Percentiles rank a stretch among this genome's conserved stretches.
These are phyloP conservation scores for Xylaria sp. DNA, from an alignment of 2,329 filamentous ascomycete genomes.

Conservation along the genomic window DNA sequence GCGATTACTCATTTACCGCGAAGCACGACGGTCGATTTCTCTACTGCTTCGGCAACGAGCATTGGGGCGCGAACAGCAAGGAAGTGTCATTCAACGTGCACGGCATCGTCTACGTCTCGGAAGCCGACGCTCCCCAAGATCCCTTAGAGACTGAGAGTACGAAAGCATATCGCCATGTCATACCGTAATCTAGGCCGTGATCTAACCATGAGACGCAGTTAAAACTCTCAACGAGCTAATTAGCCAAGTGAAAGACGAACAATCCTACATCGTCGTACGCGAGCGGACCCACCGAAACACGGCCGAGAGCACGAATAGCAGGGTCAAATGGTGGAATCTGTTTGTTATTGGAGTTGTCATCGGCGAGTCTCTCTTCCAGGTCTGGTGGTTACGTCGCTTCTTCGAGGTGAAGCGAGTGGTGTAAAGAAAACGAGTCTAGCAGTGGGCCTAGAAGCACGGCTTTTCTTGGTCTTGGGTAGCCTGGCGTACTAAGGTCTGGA, in stretches of 20 bases:
- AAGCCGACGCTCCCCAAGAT: constrained; percentile 84
- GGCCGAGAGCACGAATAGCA: constrained; percentile 95
- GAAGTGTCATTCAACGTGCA: constrained; percentile 99
- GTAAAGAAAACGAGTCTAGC: constrained; percentile 51
- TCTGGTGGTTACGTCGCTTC: constrained; percentile 99
- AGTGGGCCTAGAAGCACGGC: constrained; percentile 12
- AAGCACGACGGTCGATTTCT: constrained; percentile 85
- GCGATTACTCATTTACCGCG: constrained; percentile 93
- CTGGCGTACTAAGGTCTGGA: constrained; percentile 44
- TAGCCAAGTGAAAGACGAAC: constrained; percentile 95
- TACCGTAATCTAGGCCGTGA: not conserved
- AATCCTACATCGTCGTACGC: constrained; percentile 94
- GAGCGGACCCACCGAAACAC: constrained; percentile 98
- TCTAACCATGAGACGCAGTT: constrained; percentile 64
- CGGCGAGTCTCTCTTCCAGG: constrained; percentile 95
- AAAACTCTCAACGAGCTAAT: constrained; percentile 85
- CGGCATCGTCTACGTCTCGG: constrained; percentile 96
- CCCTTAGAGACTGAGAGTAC: constrained; percentile 90
- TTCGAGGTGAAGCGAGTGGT: constrained; percentile 85
- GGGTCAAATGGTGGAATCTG: constrained; percentile 99
- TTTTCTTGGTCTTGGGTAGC: constrained; percentile 39
- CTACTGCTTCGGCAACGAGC: constrained; percentile 99
- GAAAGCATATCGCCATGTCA: constrained; percentile 37
- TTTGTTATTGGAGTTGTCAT: constrained; percentile 92
- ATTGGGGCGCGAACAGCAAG: constrained; percentile 95